Percentiles rank a stretch among this genome's conserved stretches.
phyloP scores from a whole-genome alignment of 257 asterid species.

The Fraxinus quadrangulata region DNA sequence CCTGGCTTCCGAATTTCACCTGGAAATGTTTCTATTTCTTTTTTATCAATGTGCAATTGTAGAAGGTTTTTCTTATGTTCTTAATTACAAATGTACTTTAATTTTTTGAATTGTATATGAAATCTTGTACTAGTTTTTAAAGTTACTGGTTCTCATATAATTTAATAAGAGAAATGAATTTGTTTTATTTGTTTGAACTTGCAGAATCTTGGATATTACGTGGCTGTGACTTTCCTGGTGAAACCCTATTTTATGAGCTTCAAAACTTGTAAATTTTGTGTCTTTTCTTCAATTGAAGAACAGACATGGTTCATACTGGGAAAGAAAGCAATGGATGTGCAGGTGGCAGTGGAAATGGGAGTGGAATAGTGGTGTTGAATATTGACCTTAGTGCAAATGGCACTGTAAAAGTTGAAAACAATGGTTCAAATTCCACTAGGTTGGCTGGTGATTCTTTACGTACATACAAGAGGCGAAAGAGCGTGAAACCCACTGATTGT shows the following conservation, averaged over 20 bases:
- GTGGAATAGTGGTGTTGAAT: constrained; percentile 24
- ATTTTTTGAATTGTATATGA: neutral
- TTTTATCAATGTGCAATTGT: neutral
- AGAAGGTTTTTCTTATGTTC: neutral
- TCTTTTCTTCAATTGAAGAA: constrained; percentile 28
- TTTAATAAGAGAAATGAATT: neutral
- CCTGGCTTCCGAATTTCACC: neutral
- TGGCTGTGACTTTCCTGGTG: constrained; percentile 8
- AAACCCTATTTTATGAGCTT: constrained; percentile 31
- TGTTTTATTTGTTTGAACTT: constrained; percentile 22
- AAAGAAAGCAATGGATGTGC: constrained; percentile 35
- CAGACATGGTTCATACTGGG: constrained; percentile 48
- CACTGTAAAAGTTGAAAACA: constrained; percentile 28
- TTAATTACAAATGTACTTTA: neutral
- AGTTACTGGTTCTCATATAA: constrained; percentile 6
- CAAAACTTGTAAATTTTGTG: constrained; percentile 12
- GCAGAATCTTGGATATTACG: constrained; percentile 33
- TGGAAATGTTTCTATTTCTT: neutral
- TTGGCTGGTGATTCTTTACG: constrained; percentile 39
- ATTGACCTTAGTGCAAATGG: constrained; percentile 44
- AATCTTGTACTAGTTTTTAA: constrained; percentile 2
- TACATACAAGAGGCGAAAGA: constrained; percentile 79
- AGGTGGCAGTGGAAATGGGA: constrained; percentile 28
- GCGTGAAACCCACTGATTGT: constrained; percentile 27
- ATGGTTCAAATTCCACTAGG: constrained; percentile 32